Evolutionary conservation across 108 stramenopile species (phyloP), one percentile per base, ranked within the genome.

Genomic region (Aureococcus anophagefferens): DNA sequence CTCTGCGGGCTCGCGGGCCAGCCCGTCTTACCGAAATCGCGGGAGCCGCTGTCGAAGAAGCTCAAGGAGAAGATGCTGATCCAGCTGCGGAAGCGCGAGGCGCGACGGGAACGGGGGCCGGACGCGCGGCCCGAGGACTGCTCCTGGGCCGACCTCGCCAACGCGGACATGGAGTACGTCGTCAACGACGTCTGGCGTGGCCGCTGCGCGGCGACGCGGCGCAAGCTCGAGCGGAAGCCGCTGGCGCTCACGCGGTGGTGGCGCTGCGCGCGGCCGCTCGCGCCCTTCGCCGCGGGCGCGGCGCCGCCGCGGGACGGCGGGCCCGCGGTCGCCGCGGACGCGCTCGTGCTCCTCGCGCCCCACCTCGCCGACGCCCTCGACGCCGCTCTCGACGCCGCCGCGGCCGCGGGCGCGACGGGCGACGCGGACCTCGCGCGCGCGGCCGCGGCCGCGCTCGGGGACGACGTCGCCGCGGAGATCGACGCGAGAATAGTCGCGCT

Each of bases 1-100:
- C 72, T 98, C 35, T 96, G 94, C 74, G 88, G 93, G 69, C 68
- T 96, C n/a, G 96, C 93, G 15, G 72, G 89, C 7, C 92, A 97
- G 69, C 93, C 91, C 3, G 91, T 97, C 70, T 78, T 83, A 14
- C 79, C 79, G 11, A 69, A 30, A 29, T 15, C 46, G 35, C 34
- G 69, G 17, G 74, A 69, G 69, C 68, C 68, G 73, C 33, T 75
- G 4, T 74, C 74, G 4, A 30, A 33, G 7, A 76, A 76, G 74
- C 51, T 76, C 33, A 33, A 69, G 30, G 69, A 76, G 34, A 74
- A 74, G 68, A 35, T 76, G 74, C 34, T 76, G 7, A 16, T 25
- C 7, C 0, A 18, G 1, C 25, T 59, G 1, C 51, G 51, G 7
- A 59, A 59, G 25, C 17, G 51, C 21, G 51, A 59, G 51, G 25